These are phyloP conservation scores for Prinsepia uniflora DNA, from an alignment of 306 rosid genomes.

Conservation along the genomic window DNA sequence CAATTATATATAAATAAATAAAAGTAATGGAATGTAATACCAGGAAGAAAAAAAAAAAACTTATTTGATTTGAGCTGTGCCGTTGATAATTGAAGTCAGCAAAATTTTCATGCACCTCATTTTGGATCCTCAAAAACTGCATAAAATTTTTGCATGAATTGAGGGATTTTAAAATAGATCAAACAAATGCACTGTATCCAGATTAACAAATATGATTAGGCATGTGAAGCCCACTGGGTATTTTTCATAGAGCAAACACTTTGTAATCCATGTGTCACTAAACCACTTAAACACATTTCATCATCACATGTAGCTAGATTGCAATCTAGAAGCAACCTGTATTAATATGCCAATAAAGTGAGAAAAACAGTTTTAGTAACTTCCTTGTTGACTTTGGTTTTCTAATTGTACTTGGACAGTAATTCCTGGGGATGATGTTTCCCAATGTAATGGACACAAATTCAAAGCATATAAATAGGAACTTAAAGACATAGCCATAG, in stretches of 20 bases:
- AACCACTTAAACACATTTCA: not conserved
- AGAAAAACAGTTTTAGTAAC: not conserved
- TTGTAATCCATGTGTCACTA: not conserved
- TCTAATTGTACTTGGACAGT: too few relatives aligned
- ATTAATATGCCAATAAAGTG: not conserved
- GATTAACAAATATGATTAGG: not conserved
- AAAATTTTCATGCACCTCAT: not conserved
- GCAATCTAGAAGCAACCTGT: not conserved
- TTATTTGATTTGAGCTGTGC: not conserved
- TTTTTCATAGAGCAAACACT: not conserved
- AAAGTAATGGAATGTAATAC: not conserved
- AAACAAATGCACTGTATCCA: not conserved
- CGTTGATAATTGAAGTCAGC: not conserved
- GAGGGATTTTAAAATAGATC: not conserved
- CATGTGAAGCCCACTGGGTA: not conserved
- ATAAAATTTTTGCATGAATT: not conserved
- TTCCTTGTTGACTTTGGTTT: not conserved
- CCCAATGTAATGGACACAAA: not conserved
- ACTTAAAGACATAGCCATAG: not conserved
- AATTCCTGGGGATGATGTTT: not conserved
- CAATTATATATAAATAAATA: not conserved
- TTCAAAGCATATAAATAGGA: not conserved
- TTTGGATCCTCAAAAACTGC: not conserved
- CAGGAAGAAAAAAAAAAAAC: not conserved
- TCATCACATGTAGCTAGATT: not conserved